Evolutionary conservation across 208 protist genomes (phyloP), one percentile per base, ranked within the genome.

Genomic region (Angomonas ambiguus): DNA sequence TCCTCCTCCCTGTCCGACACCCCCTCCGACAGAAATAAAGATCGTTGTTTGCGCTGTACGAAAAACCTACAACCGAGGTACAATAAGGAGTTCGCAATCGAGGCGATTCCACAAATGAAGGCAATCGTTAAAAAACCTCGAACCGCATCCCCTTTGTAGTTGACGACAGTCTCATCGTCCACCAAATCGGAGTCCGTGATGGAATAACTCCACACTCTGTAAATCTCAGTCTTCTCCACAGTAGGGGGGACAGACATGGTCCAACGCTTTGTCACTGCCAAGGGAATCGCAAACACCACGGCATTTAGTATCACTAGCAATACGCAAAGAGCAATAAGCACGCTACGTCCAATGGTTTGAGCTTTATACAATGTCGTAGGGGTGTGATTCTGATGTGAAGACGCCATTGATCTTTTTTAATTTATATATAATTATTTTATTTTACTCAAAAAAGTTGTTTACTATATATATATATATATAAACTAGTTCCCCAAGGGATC

Each of bases 391-490:
- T n/a, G n/a, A n/a, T n/a, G n/a, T n/a, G n/a, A n/a, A n/a, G n/a
- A n/a, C n/a, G n/a, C n/a, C n/a, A n/a, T n/a, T n/a, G n/a, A n/a
- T n/a, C n/a, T n/a, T n/a, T n/a, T n/a, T n/a, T n/a, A n/a, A n/a
- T n/a, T n/a, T n/a, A n/a, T n/a, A n/a, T n/a, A n/a, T n/a, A n/a
- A n/a, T n/a, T n/a, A n/a, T n/a, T n/a, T n/a, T n/a, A n/a, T n/a
- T n/a, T n/a, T n/a, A n/a, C n/a, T n/a, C n/a, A n/a, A n/a, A n/a
- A n/a, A n/a, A n/a, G n/a, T n/a, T n/a, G n/a, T n/a, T n/a, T 11
- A 48, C 11, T 48, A 48, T 48, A 48, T 48, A 48, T 48, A 18
- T 48, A 20, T 48, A 48, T 48, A 48, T 48, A 48, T n/a, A n/a
- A n/a, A n/a, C n/a, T n/a, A n/a, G n/a, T n/a, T n/a, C n/a, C n/a